phyloP scores from a whole-genome alignment of 2,329 filamentous ascomycete genomes.

The Alternaria sp. region DNA sequence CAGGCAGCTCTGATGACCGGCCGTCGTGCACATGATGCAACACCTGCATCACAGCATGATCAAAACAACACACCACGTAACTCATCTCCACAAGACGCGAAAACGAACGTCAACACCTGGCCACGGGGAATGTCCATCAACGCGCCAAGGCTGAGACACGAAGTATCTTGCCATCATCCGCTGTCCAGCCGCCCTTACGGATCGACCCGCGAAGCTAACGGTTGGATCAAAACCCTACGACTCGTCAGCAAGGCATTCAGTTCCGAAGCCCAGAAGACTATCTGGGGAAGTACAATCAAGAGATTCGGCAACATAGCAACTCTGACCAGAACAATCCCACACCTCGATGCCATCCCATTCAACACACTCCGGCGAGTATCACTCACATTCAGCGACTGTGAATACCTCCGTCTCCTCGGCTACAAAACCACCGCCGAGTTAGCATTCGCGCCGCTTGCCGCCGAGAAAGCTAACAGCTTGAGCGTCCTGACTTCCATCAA shows the following conservation, averaged over 20 bases:
- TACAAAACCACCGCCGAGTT: neutral
- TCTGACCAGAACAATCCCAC: fast-evolving
- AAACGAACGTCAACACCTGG: neutral
- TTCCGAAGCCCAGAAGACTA: neutral
- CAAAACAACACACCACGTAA: neutral
- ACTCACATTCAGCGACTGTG: neutral
- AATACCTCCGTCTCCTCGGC: neutral
- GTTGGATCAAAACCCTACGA: neutral
- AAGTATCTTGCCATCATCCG: neutral
- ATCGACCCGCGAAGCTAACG: neutral
- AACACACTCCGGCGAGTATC: neutral
- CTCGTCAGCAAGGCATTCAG: neutral
- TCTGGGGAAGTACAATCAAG: neutral
- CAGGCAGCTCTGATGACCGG: neutral
- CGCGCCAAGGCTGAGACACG: neutral
- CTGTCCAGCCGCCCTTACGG: neutral
- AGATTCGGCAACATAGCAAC: neutral
- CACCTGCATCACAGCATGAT: neutral
- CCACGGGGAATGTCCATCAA: neutral
- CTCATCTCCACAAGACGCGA: neutral
- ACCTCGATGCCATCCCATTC: neutral
- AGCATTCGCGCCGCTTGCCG: neutral
- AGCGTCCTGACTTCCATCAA: fast-evolving
- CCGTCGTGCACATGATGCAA: neutral
- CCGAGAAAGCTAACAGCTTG: neutral